phyloP scores from a whole-genome alignment of 2,329 filamentous ascomycete genomes.

The Blastomyces parvus region DNA sequence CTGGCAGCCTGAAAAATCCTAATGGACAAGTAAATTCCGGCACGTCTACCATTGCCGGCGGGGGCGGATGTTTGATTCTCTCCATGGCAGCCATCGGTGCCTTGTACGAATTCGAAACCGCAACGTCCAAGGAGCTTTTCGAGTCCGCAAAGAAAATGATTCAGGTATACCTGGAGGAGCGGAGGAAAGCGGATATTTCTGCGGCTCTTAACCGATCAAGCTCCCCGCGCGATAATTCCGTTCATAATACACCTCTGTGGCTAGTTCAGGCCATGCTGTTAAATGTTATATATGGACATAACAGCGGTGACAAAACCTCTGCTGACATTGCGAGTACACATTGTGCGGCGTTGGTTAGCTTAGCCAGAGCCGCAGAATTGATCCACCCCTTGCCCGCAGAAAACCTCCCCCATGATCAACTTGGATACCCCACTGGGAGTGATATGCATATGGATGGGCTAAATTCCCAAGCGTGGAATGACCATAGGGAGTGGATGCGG shows the following conservation, averaged over 20 bases:
- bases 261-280: constrained; percentile 94
- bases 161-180: constrained; percentile 80
- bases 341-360: constrained; percentile 78
- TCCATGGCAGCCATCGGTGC: constrained; percentile 82
- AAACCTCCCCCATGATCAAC: constrained; percentile 30
- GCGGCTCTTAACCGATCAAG: constrained; percentile 45
- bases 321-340: constrained; percentile 90
- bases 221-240: constrained; percentile 49
- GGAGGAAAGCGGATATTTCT: constrained; percentile 72
- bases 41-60: constrained; percentile 53
- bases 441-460: constrained; percentile 51
- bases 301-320: constrained; percentile 81
- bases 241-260: constrained; percentile 77
- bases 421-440: constrained; percentile 39
- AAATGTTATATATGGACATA: constrained; percentile 91
- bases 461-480: constrained; percentile 35
- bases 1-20: constrained; percentile 50
- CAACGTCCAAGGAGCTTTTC: constrained; percentile 73
- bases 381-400: constrained; percentile 39
- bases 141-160: constrained; percentile 95
- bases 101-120: constrained; percentile 76
- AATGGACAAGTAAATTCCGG: constrained; percentile 43
- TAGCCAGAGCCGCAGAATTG: constrained; percentile 81
- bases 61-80: constrained; percentile 75
- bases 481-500: constrained; percentile 60